Evolutionary conservation across 2,329 filamentous ascomycete genomes (phyloP).

Genomic region (Aspergillus quadricinctus): DNA sequence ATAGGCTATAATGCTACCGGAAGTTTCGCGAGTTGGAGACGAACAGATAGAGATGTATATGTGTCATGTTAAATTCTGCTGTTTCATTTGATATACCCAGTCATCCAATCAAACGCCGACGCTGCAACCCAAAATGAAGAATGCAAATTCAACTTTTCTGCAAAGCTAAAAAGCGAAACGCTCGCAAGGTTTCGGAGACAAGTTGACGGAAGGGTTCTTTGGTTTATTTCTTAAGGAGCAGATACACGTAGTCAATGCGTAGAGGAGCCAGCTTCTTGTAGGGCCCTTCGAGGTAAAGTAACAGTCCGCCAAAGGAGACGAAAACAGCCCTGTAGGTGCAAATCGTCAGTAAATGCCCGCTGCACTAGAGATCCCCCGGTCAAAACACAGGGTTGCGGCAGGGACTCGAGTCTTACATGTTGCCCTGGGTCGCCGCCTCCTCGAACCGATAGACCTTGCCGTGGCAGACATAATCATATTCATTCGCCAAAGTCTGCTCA

Average conservation of each 20-base stretch:
- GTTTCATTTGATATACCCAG: constrained; percentile 34
- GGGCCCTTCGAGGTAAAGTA: constrained; percentile 87
- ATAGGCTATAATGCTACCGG: constrained; percentile 3
- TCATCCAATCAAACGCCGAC: constrained; percentile 39
- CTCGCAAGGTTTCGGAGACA: not conserved
- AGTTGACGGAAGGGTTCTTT: not conserved
- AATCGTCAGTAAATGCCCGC: constrained; percentile 16
- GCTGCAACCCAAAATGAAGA: constrained; percentile 34
- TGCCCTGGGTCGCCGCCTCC: constrained; percentile 62
- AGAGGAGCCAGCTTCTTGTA: constrained; percentile 92
- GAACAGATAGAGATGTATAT: constrained; percentile 11
- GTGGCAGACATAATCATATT: constrained; percentile 50
- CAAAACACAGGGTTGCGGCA: not conserved
- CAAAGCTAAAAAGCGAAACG: constrained; percentile 2
- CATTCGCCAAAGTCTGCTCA: constrained; percentile 52
- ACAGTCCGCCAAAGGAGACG: constrained; percentile 84
- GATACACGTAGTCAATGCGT: constrained; percentile 88
- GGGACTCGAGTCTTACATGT: constrained; percentile 62
- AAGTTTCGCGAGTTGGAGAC: not conserved
- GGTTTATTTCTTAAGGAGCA: constrained; percentile 81
- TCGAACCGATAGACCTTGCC: constrained; percentile 51
- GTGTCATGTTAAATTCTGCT: constrained; percentile 9
- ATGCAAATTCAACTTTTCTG: constrained; percentile 24
- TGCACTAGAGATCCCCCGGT: not conserved
- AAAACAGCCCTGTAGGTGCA: constrained; percentile 71